Evolutionary conservation across 805 yeast species (phyloP).

Genomic region (Brettanomyces sp.): DNA sequence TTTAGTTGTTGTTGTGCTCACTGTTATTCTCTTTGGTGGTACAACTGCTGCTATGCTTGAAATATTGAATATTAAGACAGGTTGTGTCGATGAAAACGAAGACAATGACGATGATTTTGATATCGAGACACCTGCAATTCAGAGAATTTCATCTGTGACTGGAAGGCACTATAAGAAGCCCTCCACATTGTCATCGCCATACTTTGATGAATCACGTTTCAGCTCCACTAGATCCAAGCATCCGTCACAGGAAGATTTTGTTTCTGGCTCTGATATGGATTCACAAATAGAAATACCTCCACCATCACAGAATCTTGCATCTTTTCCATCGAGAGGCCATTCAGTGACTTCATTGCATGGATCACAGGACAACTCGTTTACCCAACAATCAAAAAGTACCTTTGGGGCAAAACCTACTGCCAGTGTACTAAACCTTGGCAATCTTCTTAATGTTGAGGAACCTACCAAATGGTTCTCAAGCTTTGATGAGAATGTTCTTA

Average conservation of each 20-base stretch:
- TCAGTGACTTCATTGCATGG: not conserved
- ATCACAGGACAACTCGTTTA: not conserved
- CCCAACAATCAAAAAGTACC: not conserved
- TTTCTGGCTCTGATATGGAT: slow-evolving; percentile 25
- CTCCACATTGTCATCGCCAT: slow-evolving; percentile 7
- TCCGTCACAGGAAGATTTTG: slow-evolving; percentile 18
- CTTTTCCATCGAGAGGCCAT: slow-evolving; percentile 14
- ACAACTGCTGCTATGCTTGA: slow-evolving; percentile 98
- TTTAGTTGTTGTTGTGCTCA: slow-evolving; percentile 88
- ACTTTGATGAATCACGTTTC: slow-evolving; percentile 9
- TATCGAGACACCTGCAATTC: slow-evolving; percentile 54
- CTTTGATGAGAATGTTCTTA: slow-evolving; percentile 88
- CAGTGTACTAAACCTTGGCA: slow-evolving; percentile 14
- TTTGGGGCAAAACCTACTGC: slow-evolving; percentile 1
- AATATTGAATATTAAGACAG: slow-evolving; percentile 84
- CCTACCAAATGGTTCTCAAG: slow-evolving; percentile 86
- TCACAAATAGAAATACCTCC: slow-evolving; percentile 28
- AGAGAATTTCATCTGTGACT: not conserved
- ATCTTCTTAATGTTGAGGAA: slow-evolving; percentile 42
- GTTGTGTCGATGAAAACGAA: slow-evolving; percentile 64
- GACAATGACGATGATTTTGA: slow-evolving; percentile 94
- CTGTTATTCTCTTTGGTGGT: slow-evolving; percentile 95
- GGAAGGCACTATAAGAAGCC: slow-evolving; percentile 1
- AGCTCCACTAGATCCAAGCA: slow-evolving; percentile 15
- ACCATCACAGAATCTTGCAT: slow-evolving; percentile 14